Conservation (phyloP, 2,329 filamentous ascomycete species). For the Gremmenia infestans region DNA sequence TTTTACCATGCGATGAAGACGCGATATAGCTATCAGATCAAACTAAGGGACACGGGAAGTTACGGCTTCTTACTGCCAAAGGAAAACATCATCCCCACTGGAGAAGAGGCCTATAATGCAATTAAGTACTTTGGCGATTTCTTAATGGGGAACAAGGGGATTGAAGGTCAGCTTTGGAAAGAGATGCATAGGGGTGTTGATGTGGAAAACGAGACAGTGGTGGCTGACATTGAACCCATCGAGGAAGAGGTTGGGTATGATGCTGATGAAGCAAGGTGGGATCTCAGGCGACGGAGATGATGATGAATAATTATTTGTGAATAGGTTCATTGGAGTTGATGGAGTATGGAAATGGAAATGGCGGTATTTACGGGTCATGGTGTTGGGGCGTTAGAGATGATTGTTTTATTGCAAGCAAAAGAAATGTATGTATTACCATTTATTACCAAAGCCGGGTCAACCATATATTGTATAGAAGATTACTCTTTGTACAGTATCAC, state of each 20-base stretch:
- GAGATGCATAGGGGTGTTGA: slow-evolving; percentile 9
- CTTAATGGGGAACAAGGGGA: slow-evolving; percentile 64
- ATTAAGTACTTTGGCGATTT: slow-evolving; percentile 82
- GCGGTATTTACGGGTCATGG: neutral
- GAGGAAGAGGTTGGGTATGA: slow-evolving; percentile 12
- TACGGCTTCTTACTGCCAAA: slow-evolving; percentile 90
- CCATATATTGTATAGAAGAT: too few species aligned
- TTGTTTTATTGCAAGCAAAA: neutral
- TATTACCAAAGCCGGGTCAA: too few species aligned
- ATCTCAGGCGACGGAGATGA: slow-evolving; percentile 21
- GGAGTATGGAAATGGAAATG: neutral
- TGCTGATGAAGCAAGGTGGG: slow-evolving; percentile 21
- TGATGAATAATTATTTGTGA: neutral
- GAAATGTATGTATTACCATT: neutral
- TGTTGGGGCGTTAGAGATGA: neutral
- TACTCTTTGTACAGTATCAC: neutral
- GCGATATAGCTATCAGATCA: slow-evolving; percentile 87
- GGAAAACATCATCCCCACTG: slow-evolving; percentile 82
- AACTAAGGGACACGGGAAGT: slow-evolving; percentile 85
- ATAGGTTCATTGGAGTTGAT: neutral
- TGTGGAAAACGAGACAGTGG: neutral
- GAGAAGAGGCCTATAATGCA: slow-evolving; percentile 80
- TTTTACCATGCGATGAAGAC: slow-evolving; percentile 86
- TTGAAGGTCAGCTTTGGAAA: slow-evolving; percentile 40
- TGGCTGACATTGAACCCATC: neutral